Base-by-base conservation (phyloP, 768 basidiomycete genomes). In the Boletus fagicola region DNA sequence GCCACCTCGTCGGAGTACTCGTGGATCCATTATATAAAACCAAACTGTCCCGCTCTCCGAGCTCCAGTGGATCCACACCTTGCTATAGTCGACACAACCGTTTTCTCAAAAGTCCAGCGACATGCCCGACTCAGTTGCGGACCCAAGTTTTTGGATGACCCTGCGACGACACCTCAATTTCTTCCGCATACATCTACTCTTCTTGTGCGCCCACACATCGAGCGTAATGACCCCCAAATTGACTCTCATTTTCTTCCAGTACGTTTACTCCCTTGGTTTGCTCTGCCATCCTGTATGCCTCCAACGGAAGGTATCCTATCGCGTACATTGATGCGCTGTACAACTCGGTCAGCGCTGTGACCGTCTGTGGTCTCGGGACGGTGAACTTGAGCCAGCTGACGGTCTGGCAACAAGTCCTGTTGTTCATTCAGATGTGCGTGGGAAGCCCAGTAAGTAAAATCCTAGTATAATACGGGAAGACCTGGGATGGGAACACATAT, bases 261-360 rank as follows among this genome's bases (percentile, higher is more conserved):
- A 87, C 83, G 7, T 81, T 92, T 67, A 84, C 84, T 0, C 94
- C 95, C 2, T 78, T 97, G 61, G 75, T 94, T 53, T 82, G 84
- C 61, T 90, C 91, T 20, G 84, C 74, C 38, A 85, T 98, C 51
- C 83, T 97, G 66, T 97, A 90, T 66, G 92, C 85, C 26, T 82
- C 81, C 73, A 94, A 94, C 78, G 92, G 89, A 43, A 73, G 75
- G 47, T 82, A 81, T 64, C 84, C 81, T 45, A 81, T 94, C 38
- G 65, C 82, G 20, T 94, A 90, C 70, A 78, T 92, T 68, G 92
- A 94, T 67, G 80, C 84, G 5, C 79, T 94, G 35, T 94, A 85
- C 77, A 83, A 82, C 71, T 88, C 83, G 56, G 82, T 90, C 66
- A 88, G 85, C 70, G 83, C 88, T 15, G 84, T 92, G 77, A 85